phyloP scores from a whole-genome alignment of 1,284 basidiomycete species.

The Ceratorhiza oryzae-sativae region DNA sequence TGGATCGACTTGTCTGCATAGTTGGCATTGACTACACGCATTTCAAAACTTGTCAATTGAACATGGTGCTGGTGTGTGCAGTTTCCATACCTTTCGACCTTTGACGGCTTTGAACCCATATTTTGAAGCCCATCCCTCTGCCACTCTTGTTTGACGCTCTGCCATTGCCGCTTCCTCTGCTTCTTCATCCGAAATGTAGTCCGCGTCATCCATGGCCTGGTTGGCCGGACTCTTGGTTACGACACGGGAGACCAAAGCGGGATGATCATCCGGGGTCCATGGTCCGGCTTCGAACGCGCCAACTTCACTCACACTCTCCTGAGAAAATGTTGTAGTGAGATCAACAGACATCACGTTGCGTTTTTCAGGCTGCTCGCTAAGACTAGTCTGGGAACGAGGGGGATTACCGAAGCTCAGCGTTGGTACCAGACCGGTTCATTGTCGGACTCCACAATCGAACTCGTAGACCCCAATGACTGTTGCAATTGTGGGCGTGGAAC shows the following conservation, averaged over 20 bases:
- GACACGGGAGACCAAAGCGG: background rate
- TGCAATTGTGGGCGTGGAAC: background rate
- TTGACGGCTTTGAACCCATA: constrained; percentile 36
- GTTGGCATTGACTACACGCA: constrained; percentile 17
- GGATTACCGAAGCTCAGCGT: constrained; percentile 17
- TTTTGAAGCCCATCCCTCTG: constrained; percentile 28
- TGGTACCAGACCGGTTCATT: constrained; percentile 14
- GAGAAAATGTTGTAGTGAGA: constrained; percentile 19
- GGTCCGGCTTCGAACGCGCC: constrained; percentile 19
- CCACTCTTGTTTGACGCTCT: constrained; percentile 27
- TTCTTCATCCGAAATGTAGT: constrained; percentile 37
- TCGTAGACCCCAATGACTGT: background rate
- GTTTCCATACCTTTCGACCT: constrained; percentile 29
- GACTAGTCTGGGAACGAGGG: background rate
- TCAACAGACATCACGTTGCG: constrained; percentile 16
- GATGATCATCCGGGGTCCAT: constrained; percentile 9
- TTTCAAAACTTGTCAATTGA: background rate
- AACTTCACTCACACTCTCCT: constrained; percentile 31
- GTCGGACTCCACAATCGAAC: background rate
- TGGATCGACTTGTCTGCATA: constrained; percentile 10
- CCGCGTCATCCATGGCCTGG: constrained; percentile 34
- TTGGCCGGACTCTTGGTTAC: constrained; percentile 1
- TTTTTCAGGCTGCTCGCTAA: background rate
- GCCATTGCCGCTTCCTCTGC: constrained; percentile 33
- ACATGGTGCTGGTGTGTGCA: background rate